Evolutionary conservation across 257 asterid genomes (phyloP).

Genomic region (Solanum microdontum): DNA sequence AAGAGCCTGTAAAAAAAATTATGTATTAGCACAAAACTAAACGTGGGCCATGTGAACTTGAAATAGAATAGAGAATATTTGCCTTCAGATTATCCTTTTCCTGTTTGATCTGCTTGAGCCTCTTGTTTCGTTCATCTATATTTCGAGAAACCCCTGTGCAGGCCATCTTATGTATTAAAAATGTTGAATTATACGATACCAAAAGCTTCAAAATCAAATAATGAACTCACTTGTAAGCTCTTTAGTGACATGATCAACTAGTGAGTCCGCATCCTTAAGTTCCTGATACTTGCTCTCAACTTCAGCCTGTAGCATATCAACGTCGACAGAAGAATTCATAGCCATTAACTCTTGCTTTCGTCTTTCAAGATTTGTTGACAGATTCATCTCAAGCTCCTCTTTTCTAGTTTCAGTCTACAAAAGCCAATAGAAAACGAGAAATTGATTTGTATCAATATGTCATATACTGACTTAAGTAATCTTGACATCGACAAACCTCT

Average conservation of each 20-base stretch:
- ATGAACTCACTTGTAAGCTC: conserved; percentile 61
- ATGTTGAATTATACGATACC: not conserved
- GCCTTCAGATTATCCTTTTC: conserved; percentile 75
- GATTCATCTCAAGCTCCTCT: conserved; percentile 95
- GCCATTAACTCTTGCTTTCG: conserved; percentile 94
- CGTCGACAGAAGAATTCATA: conserved; percentile 54
- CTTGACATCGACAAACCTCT: conserved; percentile 48
- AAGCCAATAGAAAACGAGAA: not conserved
- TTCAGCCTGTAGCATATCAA: conserved; percentile 55
- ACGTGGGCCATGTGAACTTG: conserved; percentile 2
- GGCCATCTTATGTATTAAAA: not conserved
- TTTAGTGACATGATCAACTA: conserved; percentile 47
- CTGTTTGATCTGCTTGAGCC: conserved; percentile 55
- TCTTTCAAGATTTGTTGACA: conserved; percentile 87
- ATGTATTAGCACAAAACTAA: not conserved
- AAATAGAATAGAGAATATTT: conserved; percentile 8
- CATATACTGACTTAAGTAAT: conserved; percentile 1
- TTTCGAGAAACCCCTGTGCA: conserved; percentile 51
- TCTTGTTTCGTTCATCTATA: conserved; percentile 44
- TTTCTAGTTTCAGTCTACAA: conserved; percentile 80
- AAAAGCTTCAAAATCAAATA: conserved; percentile 1
- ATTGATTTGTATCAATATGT: not conserved
- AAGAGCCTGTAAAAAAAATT: conserved; percentile 28
- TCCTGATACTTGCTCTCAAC: conserved; percentile 83
- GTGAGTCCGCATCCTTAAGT: conserved; percentile 42